These are phyloP conservation scores for Aspergillus ochraceus DNA, from an alignment of 2,329 filamentous ascomycete species.

Conservation along the genomic window DNA sequence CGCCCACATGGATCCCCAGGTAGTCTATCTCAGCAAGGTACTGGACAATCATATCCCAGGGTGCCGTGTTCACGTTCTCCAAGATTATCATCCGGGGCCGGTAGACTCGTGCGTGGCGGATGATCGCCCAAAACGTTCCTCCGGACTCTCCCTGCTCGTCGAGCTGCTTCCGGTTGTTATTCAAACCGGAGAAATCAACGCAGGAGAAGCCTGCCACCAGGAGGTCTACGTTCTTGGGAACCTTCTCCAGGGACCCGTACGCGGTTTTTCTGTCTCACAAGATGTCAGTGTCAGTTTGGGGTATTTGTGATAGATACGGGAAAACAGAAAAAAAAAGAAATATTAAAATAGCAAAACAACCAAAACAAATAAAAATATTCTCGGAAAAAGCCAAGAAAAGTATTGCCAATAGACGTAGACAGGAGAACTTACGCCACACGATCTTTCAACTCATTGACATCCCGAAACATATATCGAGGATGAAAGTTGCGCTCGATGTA, in stretches of 20 bases:
- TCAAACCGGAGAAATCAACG: conserved; percentile 71
- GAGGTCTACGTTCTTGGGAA: conserved; percentile 63
- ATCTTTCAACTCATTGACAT: conserved; percentile 57
- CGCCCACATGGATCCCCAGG: conserved; percentile 45
- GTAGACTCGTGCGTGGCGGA: conserved; percentile 56
- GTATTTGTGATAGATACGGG: not conserved
- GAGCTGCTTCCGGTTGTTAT: conserved; percentile 55
- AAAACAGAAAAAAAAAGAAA: conserved; percentile 2
- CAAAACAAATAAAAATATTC: not conserved
- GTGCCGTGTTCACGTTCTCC: conserved; percentile 67
- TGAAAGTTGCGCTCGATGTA: conserved; percentile 64
- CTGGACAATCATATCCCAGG: conserved; percentile 57
- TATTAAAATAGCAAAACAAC: not conserved
- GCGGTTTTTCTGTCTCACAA: conserved; percentile 58
- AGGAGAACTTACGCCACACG: conserved; percentile 47
- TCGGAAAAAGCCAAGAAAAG: too few relatives aligned
- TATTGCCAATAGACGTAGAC: too few relatives aligned
- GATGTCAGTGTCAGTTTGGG: not conserved
- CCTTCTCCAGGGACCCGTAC: conserved; percentile 58
- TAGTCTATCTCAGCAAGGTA: conserved; percentile 58
- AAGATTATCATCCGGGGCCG: conserved; percentile 66
- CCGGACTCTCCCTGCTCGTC: conserved; percentile 63
- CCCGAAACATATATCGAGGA: conserved; percentile 56
- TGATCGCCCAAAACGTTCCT: conserved; percentile 63
- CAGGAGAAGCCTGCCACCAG: conserved; percentile 74